phyloP scores from a whole-genome alignment of 768 basidiomycete species.

The Gymnopilus junonius region DNA sequence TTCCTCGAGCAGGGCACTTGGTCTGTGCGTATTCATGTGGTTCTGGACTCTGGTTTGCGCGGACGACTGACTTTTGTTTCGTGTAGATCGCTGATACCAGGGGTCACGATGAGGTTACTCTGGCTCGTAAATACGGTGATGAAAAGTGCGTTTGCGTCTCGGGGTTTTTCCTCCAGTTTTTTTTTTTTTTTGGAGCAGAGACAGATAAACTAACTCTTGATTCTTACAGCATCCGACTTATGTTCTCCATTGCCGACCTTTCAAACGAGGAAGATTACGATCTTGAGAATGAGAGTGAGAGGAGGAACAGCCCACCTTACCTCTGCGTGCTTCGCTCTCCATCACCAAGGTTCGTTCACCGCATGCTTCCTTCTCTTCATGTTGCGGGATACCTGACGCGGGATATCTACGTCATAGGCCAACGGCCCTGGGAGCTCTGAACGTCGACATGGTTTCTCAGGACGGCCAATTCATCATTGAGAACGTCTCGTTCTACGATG shows the following conservation, averaged over 20 bases:
- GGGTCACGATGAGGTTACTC: slow-evolving; percentile 81
- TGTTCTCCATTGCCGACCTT: slow-evolving; percentile 93
- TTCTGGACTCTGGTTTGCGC: background rate
- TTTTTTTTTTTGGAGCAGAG: background rate
- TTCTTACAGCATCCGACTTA: slow-evolving; percentile 73
- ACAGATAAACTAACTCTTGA: background rate
- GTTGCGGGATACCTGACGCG: background rate
- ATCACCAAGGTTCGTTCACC: slow-evolving; percentile 79
- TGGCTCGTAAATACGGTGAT: slow-evolving; percentile 87
- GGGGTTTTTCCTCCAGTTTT: background rate
- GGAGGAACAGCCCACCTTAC: slow-evolving; percentile 44
- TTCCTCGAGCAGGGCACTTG: slow-evolving; percentile 80
- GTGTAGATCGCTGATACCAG: slow-evolving; percentile 67
- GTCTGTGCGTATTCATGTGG: slow-evolving; percentile 61
- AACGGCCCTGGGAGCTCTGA: slow-evolving; percentile 67
- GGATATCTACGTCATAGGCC: slow-evolving; percentile 38
- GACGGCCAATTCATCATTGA: slow-evolving; percentile 86
- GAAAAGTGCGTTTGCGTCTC: slow-evolving; percentile 74
- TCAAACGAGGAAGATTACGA: slow-evolving; percentile 48
- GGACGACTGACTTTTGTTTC: slow-evolving; percentile 1
- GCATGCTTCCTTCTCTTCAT: background rate
- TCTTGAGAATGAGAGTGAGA: slow-evolving; percentile 31
- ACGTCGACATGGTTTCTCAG: slow-evolving; percentile 78
- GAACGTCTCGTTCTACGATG: slow-evolving; percentile 85
- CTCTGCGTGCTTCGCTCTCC: slow-evolving; percentile 79